A percentile compares a stretch with the other conserved stretches of the same genome.
Conservation (phyloP, 306 rosid genomes). For the Fagus crenata region DNA sequence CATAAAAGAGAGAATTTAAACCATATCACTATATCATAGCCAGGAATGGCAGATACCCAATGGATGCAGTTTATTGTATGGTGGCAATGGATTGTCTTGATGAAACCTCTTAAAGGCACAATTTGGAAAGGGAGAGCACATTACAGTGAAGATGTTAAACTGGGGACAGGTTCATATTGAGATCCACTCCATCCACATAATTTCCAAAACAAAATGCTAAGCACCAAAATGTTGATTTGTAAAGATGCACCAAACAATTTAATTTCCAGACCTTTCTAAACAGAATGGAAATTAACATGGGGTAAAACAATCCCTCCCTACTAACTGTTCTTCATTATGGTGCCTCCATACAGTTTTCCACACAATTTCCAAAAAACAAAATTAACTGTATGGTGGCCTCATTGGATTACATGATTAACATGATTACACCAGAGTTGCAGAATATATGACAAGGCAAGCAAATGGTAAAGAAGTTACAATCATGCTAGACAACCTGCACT, state of each 20-base stretch:
- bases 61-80: neutral
- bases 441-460: neutral
- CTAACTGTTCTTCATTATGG: neutral
- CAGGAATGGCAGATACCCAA: neutral
- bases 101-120: neutral
- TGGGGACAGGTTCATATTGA: neutral
- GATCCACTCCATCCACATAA: neutral
- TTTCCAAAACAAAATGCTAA: neutral
- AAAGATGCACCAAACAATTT: neutral
- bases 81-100: neutral
- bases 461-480: neutral
- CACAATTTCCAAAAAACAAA: neutral
- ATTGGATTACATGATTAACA: neutral
- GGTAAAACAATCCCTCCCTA: neutral
- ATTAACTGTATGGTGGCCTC: neutral
- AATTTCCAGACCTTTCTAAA: neutral
- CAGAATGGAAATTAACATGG: neutral
- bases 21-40: neutral
- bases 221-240: neutral
- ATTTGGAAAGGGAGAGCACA: neutral
- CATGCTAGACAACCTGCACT: neutral
- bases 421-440: neutral
- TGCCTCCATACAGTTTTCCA: neutral
- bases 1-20: neutral
- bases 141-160: neutral